Evolutionary conservation across 495 filamentous ascomycete genomes (phyloP).

Genomic region (Lentithecium fluviatile): DNA sequence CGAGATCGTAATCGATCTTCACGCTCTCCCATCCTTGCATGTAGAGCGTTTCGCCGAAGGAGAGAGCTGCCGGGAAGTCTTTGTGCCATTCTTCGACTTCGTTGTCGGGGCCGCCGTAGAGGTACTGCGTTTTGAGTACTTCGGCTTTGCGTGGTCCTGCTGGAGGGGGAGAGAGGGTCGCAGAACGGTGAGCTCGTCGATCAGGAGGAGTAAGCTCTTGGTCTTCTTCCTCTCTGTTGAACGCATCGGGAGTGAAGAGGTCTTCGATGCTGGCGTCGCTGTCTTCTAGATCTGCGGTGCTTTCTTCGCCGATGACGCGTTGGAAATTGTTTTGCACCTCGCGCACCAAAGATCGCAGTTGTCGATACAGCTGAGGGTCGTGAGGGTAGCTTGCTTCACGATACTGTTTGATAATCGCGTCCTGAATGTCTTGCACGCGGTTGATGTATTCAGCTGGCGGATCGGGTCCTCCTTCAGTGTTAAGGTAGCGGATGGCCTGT

Average conservation of each 20-base stretch:
- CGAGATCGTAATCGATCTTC: constrained; percentile 24
- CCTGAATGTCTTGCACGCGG: constrained; percentile 16
- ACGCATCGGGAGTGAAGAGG: not conserved
- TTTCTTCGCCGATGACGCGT: not conserved
- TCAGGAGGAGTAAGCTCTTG: not conserved
- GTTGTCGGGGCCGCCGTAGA: constrained; percentile 30
- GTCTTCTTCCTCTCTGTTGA: not conserved
- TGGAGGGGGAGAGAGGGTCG: not conserved
- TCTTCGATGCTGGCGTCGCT: not conserved
- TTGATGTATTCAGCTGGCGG: constrained; percentile 7
- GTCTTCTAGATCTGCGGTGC: not conserved
- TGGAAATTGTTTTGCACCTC: constrained; percentile 5
- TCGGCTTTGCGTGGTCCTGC: not conserved
- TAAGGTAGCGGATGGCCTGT: constrained; percentile 25
- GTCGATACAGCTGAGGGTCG: constrained; percentile 16
- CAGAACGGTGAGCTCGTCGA: not conserved
- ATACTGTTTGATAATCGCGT: constrained; percentile 22
- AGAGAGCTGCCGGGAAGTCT: constrained; percentile 22
- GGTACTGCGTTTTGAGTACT: constrained; percentile 6
- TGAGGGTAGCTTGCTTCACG: constrained; percentile 9
- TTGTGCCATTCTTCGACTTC: constrained; percentile 28
- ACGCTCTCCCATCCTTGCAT: constrained; percentile 25
- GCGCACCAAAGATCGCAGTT: constrained; percentile 15
- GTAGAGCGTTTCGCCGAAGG: constrained; percentile 28
- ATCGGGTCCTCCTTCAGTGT: constrained; percentile 7